Evolutionary conservation across 257 asterid genomes (phyloP).

Genomic region (Dorcoceras hygrometricum): DNA sequence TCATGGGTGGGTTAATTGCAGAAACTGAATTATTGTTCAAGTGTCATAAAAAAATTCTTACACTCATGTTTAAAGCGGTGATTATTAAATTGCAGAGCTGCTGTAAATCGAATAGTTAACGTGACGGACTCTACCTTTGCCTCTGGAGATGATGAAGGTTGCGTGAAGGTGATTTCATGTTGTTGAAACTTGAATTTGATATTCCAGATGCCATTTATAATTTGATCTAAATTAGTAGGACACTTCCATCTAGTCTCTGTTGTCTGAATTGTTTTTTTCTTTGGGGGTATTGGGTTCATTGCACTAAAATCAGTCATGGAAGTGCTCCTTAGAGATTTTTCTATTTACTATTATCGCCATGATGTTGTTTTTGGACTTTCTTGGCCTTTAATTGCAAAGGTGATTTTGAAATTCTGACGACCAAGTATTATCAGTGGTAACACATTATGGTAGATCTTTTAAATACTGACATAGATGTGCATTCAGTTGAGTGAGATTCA

Average conservation of each 20-base stretch:
- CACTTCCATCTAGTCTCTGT: background rate
- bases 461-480: background rate
- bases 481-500: background rate
- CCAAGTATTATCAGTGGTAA: background rate
- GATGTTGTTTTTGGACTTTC: background rate
- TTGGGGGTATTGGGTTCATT: background rate
- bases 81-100: constrained; percentile 50
- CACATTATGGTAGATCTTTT: constrained; percentile 3
- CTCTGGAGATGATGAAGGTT: constrained; percentile 90
- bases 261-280: background rate
- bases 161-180: constrained; percentile 61
- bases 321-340: background rate
- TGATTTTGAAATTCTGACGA: constrained; percentile 4
- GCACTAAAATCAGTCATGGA: background rate
- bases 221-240: background rate
- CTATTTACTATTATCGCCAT: background rate
- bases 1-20: constrained; percentile 64
- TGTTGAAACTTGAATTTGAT: background rate
- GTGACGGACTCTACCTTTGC: constrained; percentile 81
- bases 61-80: constrained; percentile 8
- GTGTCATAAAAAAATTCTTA: background rate
- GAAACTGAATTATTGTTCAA: background rate
- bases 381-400: background rate
- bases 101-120: constrained; percentile 76
- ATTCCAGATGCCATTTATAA: background rate